Evolutionary conservation across 306 rosid species (phyloP).

Genomic region (Delonix regia): DNA sequence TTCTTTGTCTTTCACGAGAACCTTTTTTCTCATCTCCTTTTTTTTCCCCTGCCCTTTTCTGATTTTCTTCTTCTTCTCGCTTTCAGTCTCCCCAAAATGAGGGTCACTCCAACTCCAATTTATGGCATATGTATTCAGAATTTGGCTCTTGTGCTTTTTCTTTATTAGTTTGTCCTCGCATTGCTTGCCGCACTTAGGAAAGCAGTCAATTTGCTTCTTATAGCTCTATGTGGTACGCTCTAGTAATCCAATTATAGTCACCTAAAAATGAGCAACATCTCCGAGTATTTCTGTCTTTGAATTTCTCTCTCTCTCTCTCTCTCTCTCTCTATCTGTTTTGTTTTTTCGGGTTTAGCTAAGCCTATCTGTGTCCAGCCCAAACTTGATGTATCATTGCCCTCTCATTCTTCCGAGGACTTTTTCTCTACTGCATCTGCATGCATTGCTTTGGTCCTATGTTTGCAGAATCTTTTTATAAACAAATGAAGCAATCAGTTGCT

Average conservation of each 20-base stretch:
- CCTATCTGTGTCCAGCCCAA: constrained; percentile 27
- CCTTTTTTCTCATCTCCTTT: not conserved
- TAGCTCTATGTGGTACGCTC: constrained; percentile 25
- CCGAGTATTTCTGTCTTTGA: not conserved
- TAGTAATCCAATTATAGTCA: constrained; percentile 31
- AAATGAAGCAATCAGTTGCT: constrained; percentile 30
- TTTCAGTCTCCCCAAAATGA: constrained; percentile 56
- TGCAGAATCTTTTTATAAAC: constrained; percentile 29
- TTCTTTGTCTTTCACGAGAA: constrained; percentile 65
- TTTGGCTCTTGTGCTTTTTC: constrained; percentile 59
- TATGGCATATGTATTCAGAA: constrained; percentile 36
- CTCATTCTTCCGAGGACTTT: constrained; percentile 37
- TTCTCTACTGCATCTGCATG: constrained; percentile 36
- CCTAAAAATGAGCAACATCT: constrained; percentile 39
- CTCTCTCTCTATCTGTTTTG: not conserved
- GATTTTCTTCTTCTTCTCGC: constrained; percentile 23
- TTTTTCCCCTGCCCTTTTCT: not conserved
- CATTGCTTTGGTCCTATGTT: constrained; percentile 30
- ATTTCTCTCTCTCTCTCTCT: constrained; percentile 21
- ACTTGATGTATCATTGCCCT: constrained; percentile 39
- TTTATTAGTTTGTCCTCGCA: constrained; percentile 37
- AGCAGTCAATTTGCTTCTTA: constrained; percentile 35
- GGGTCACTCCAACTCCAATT: constrained; percentile 42
- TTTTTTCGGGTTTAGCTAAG: constrained; percentile 28
- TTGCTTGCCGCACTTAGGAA: constrained; percentile 51